Base-by-base conservation (phyloP, 176 grass and related monocot species). In the Calamus simplicifolius region DNA sequence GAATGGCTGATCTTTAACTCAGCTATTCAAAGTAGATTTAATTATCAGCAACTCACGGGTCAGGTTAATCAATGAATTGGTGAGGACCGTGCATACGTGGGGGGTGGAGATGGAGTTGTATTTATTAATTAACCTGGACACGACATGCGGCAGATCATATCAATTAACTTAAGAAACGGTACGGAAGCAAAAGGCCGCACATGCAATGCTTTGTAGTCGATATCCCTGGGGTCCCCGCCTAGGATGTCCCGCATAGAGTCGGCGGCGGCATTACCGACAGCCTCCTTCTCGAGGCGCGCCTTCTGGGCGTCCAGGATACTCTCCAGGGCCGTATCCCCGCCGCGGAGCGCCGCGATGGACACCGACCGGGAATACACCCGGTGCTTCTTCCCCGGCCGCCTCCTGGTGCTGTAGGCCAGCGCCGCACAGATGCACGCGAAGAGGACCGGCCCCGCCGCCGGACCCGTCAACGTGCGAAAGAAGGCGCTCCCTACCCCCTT, bases 351-450 rank as follows among this genome's bases (percentile, higher is more conserved):
- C n/a, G 53, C 53, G 18, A 55, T 55, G 4, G 53, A 55, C 53
- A 55, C 18, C n/a, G 53, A 55, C 53, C 53, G 55, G 19, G 53
- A 17, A 16, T 54, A 13, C 6, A 13, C 5, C 6, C 29, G 48
- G 31, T 38, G 21, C 21, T 23, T 23, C 21, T 23, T 51, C 1
- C 16, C 0, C 28, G 5, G 7, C 35, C 35, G 18, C 4, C 43
- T 29, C 8, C 12, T 12, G 35, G 7, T 12, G 8, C 8, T 16
- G 25, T 72, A 62, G 16, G 8, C 27, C 35, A 31, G 5, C 15
- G 55, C 73, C 16, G 31, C 55, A 35, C 73, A 75, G 18, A 68
- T 54, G 21, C 62, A 60, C 31, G 73, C 52, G 23, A 75, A 35
- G 28, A 75, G 13, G 26, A 67, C 14, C 5, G 73, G 63, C 13